Percentiles rank a stretch among this genome's conserved stretches.
Evolutionary conservation across 2,329 filamentous ascomycete species (phyloP).

Genomic region (Fusarium avenaceum): DNA sequence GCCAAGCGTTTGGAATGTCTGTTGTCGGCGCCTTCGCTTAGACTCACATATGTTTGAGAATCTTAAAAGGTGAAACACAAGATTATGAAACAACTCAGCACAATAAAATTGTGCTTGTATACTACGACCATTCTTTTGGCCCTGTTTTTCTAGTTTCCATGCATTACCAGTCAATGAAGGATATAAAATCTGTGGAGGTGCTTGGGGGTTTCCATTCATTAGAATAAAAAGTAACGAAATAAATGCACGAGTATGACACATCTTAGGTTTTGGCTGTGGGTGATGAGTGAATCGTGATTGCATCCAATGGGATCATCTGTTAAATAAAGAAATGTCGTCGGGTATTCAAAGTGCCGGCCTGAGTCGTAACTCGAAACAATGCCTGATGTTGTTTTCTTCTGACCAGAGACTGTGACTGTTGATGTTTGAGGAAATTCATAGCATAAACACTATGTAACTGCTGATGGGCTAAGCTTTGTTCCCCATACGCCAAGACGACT

Average conservation of each 20-base stretch:
- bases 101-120: not conserved
- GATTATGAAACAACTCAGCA: not conserved
- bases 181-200: not conserved
- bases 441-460: not conserved
- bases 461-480: not conserved
- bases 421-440: not conserved
- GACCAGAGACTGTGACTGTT: not conserved
- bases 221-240: constrained; percentile 18
- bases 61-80: constrained; percentile 8
- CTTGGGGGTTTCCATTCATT: constrained; percentile 12
- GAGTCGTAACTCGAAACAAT: not conserved
- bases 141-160: not conserved
- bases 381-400: not conserved
- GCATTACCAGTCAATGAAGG: not conserved
- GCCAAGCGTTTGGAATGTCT: constrained; percentile 37
- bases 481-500: not conserved
- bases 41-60: constrained; percentile 3
- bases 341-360: not conserved
- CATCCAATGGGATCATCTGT: not conserved
- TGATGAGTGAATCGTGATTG: not conserved
- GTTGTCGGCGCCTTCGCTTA: constrained; percentile 40
- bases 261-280: not conserved
- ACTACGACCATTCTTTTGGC: not conserved
- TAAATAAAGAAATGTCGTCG: not conserved
- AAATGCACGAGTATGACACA: constrained; percentile 2